Evolutionary conservation across 257 asterid species (phyloP), one percentile per base, ranked within the genome.

Genomic region (Verbascum thapsus): DNA sequence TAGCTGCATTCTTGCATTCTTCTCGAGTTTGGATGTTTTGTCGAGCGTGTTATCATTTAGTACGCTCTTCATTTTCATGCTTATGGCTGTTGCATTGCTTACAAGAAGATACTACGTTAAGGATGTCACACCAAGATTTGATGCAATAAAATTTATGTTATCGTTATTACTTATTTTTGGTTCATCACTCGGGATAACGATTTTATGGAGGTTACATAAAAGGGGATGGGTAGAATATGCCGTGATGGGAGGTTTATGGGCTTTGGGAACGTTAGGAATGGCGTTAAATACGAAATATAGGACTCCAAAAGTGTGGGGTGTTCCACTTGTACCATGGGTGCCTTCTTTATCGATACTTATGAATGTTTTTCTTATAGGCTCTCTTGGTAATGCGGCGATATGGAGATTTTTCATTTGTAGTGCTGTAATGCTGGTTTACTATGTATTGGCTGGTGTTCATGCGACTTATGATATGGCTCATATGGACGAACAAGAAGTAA

Each of bases 51-150:
- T 92, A 9, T 92, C 99, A 0, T 87, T 92, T 30, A 85, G 95
- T 71, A 92, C 99, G 0, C 91, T 92, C 59, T 83, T 88, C 70
- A 87, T 92, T 52, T 92, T 92, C 88, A 92, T 89, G 99, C 96
- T 92, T 20, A 89, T 92, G 97, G 97, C 99, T 0, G 87, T 92
- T 58, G 99, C 99, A 0, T 75, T 92, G 81, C 94, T 92, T 11
- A 67, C 80, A 73, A 78, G 99, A 41, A 81, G 97, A 41, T 92
- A 89, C 72, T 83, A 83, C n/a, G 85, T 82, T 13, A 79, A 74
- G 64, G 91, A 80, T 34, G 84, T 78, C 8, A 89, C 99, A 3
- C 83, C 85, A 0, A 81, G 53, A 57, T 4, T 55, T 0, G 91
- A 83, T 6, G 67, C 49, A n/a, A 47, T 72, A 60, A 84, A 82